phyloP scores from a whole-genome alignment of 2,329 filamentous ascomycete genomes.

The Alternaria gaisen region DNA sequence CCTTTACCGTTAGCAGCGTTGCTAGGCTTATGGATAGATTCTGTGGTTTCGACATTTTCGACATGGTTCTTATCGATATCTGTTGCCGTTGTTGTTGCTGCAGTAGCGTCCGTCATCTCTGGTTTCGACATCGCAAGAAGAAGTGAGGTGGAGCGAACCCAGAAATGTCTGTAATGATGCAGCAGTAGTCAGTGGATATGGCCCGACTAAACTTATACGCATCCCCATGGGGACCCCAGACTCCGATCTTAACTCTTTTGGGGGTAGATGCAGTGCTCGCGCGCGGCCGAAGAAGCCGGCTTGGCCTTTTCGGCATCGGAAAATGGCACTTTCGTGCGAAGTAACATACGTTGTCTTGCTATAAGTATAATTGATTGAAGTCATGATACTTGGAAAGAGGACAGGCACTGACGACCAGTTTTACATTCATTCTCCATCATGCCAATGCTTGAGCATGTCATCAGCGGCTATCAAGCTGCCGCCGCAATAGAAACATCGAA shows the following conservation, averaged over 20 bases:
- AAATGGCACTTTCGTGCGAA: constrained; percentile 7
- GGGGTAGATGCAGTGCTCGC: neutral
- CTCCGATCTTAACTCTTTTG: constrained; percentile 17
- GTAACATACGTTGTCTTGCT: constrained; percentile 1
- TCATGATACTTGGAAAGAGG: neutral
- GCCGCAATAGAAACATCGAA: constrained; percentile 26
- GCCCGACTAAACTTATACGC: constrained; percentile 19
- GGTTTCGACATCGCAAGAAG: constrained; percentile 27
- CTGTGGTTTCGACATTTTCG: constrained; percentile 37
- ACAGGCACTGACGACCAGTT: neutral
- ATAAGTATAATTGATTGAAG: constrained; percentile 4
- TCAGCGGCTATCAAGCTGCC: constrained; percentile 44
- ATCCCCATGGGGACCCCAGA: constrained; percentile 42
- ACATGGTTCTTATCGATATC: constrained; percentile 35
- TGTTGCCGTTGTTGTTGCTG: neutral
- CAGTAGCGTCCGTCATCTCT: constrained; percentile 2
- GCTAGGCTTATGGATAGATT: constrained; percentile 37
- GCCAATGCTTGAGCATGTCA: constrained; percentile 61
- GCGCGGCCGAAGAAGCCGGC: constrained; percentile 25
- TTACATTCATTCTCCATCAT: constrained; percentile 41
- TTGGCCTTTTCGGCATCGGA: neutral
- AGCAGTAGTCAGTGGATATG: constrained; percentile 17
- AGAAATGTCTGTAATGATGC: neutral
- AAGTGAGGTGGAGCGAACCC: neutral
- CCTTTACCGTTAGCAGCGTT: constrained; percentile 14